phyloP scores from a whole-genome alignment of 2,329 filamentous ascomycete genomes.

The Colletotrichum lupini region DNA sequence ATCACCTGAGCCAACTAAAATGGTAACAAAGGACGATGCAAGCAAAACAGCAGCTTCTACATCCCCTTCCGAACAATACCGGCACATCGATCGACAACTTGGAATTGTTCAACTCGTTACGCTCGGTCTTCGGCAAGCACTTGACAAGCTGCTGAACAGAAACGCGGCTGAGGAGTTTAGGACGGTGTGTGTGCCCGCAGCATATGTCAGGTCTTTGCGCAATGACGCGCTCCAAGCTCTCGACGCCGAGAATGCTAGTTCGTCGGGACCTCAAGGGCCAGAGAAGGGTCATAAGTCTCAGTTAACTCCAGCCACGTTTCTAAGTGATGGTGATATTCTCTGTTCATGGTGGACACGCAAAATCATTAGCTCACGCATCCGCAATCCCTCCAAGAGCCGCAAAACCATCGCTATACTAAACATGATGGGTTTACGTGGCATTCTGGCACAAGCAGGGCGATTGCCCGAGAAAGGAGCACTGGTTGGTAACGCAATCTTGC shows the following conservation, averaged over 20 bases:
- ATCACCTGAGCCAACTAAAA: background rate
- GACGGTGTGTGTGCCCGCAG: background rate
- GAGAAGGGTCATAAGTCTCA: background rate
- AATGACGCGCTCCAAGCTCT: background rate
- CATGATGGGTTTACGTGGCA: slow-evolving; percentile 6
- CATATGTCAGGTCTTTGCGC: background rate
- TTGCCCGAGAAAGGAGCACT: background rate
- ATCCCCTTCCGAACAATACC: background rate
- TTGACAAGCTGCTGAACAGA: background rate
- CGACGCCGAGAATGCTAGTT: background rate
- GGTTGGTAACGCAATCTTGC: background rate
- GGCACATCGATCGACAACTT: background rate
- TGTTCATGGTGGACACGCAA: slow-evolving; percentile 48
- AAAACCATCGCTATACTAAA: slow-evolving; percentile 1
- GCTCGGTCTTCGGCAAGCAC: background rate
- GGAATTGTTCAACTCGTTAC: background rate
- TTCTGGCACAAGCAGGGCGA: background rate
- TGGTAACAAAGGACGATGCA: background rate
- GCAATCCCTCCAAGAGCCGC: background rate
- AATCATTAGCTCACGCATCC: slow-evolving; percentile 36
- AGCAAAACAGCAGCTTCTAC: background rate
- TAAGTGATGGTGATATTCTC: slow-evolving; percentile 53
- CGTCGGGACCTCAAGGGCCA: background rate
- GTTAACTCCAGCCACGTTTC: slow-evolving; percentile 38
- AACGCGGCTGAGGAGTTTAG: background rate